Conservation (phyloP, 192 early-diverging fungal species). For the Radiomyces spectabilis region DNA sequence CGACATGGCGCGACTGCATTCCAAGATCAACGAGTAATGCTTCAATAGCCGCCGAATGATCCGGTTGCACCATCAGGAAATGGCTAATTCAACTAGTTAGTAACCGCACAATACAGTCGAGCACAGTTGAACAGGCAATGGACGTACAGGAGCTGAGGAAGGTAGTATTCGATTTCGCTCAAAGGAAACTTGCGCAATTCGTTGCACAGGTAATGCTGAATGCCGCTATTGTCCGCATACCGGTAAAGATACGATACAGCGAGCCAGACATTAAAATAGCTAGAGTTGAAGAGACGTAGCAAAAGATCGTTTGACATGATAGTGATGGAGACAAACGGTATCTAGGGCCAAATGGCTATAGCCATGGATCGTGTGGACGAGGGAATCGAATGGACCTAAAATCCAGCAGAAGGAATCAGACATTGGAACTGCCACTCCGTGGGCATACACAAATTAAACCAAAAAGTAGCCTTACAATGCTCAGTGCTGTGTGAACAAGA, state of each 20-base stretch:
- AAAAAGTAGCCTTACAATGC: no score
- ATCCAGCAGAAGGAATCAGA: no score
- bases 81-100: constrained; percentile 48
- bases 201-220: constrained; percentile 91
- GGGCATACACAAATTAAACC: no score
- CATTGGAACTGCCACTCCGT: no score
- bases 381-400: no score
- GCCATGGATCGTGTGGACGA: no score
- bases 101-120: neutral
- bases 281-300: constrained; percentile 74
- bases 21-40: constrained; percentile 69
- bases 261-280: constrained; percentile 89
- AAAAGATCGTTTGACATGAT: constrained; percentile 53
- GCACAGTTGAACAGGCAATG: neutral
- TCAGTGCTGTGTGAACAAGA: no score
- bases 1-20: constrained; percentile 73
- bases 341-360: neutral
- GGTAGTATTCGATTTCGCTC: constrained; percentile 81
- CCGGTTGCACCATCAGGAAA: constrained; percentile 71
- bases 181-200: constrained; percentile 75
- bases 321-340: constrained; percentile 12
- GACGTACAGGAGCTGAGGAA: constrained; percentile 83
- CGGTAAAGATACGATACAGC: constrained; percentile 85
- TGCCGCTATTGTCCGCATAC: constrained; percentile 77
- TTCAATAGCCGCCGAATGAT: constrained; percentile 78